Evolutionary conservation across 371 early-diverging fungal genomes (phyloP).

Genomic region (Capniomyces stellatus): DNA sequence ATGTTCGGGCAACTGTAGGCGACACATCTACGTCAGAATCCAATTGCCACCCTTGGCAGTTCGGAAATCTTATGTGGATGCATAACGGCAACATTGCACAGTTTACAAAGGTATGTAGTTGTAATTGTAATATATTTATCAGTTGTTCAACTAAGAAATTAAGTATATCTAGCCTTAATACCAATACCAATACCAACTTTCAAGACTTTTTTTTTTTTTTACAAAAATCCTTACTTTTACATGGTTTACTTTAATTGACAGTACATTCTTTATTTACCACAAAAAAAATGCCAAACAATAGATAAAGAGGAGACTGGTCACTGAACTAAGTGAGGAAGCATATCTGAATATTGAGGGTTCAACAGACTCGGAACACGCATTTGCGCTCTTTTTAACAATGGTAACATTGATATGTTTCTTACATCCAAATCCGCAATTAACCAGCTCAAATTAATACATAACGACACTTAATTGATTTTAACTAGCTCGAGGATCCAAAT

Average conservation of each 20-base stretch:
- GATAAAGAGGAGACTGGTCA: slow-evolving; percentile 54
- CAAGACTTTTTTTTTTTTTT: too few species aligned
- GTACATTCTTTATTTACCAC: too few species aligned
- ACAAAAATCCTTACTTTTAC: too few species aligned
- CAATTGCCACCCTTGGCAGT: slow-evolving; percentile 42
- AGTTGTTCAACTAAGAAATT: slow-evolving; percentile 1
- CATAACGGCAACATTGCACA: slow-evolving; percentile 64
- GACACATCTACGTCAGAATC: slow-evolving; percentile 58
- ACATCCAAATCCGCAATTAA: background rate
- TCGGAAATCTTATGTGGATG: slow-evolving; percentile 73
- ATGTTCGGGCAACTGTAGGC: slow-evolving; percentile 64
- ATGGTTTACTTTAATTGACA: too few species aligned
- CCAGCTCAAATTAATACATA: background rate
- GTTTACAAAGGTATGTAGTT: slow-evolving; percentile 30
- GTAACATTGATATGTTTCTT: slow-evolving; percentile 11
- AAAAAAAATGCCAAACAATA: too few species aligned
- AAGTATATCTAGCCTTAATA: background rate
- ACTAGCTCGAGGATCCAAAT: slow-evolving; percentile 37
- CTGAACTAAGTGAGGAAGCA: slow-evolving; percentile 42
- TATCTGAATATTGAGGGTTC: slow-evolving; percentile 57
- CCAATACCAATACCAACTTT: too few species aligned
- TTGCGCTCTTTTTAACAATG: slow-evolving; percentile 58
- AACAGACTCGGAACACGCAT: slow-evolving; percentile 73
- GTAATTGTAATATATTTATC: slow-evolving; percentile 12
- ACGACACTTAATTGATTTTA: too few species aligned